These are phyloP conservation scores for Tricholoma matsutake DNA, from an alignment of 768 basidiomycete genomes.

Conservation along the genomic window DNA sequence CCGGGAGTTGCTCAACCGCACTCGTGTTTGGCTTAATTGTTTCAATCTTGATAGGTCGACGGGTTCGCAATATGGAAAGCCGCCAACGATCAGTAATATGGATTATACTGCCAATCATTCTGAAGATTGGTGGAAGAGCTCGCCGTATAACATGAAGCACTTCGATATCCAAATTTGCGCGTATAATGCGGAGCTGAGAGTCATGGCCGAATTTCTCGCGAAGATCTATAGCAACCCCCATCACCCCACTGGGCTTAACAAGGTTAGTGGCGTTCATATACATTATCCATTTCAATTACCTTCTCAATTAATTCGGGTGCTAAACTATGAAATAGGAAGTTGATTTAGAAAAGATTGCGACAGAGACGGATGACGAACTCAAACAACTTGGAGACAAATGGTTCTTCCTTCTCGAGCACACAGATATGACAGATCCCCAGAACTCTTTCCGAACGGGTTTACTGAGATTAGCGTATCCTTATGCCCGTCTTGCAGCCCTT, in stretches of 20 bases:
- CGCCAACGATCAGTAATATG: constrained; percentile 70
- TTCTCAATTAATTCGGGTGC: neutral
- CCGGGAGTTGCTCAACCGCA: constrained; percentile 85
- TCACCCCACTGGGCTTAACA: constrained; percentile 75
- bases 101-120: constrained; percentile 77
- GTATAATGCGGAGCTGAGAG: constrained; percentile 71
- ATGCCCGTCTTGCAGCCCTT: constrained; percentile 63
- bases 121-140: constrained; percentile 67
- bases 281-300: too few species aligned
- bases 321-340: constrained; percentile 39
- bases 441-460: constrained; percentile 61
- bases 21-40: constrained; percentile 87
- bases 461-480: constrained; percentile 61
- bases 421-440: constrained; percentile 52
- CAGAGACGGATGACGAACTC: constrained; percentile 68
- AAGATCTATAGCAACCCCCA: constrained; percentile 71
- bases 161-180: constrained; percentile 81
- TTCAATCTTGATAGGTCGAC: constrained; percentile 90
- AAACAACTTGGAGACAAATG: constrained; percentile 52
- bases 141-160: constrained; percentile 61
- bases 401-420: constrained; percentile 49
- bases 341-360: constrained; percentile 62
- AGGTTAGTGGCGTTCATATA: constrained; percentile 37
- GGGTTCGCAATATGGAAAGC: constrained; percentile 85
- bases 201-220: constrained; percentile 56